Percentiles rank a stretch among this genome's conserved stretches.
These are phyloP conservation scores for Artemisia tridentata DNA, from an alignment of 129 eudicot genomes.

Conservation along the genomic window DNA sequence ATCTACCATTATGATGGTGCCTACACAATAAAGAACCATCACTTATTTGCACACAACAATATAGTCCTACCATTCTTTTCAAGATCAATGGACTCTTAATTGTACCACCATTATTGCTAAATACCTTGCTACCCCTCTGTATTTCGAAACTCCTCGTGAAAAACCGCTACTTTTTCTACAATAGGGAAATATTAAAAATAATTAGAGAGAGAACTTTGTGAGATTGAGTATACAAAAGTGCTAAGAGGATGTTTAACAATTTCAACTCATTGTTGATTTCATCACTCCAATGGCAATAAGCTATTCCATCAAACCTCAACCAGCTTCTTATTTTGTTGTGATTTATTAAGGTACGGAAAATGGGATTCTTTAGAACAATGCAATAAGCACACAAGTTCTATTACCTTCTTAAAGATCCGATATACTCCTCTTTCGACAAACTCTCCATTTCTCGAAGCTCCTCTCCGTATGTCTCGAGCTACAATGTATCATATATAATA, in stretches of 20 bases:
- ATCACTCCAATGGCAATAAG: no score
- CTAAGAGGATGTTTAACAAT: no score
- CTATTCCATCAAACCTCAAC: no score
- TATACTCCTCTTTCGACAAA: constrained; percentile 73
- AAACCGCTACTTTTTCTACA: constrained; percentile 85
- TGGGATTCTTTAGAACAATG: not conserved
- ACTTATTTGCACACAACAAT: not conserved
- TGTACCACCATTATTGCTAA: not conserved
- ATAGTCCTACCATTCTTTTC: constrained; percentile 7
- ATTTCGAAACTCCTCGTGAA: constrained; percentile 91
- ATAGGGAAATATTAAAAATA: not conserved
- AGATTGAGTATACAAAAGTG: no score
- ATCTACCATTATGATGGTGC: constrained; percentile 94
- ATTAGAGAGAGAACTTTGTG: not conserved
- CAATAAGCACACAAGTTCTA: not conserved
- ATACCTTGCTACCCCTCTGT: constrained; percentile 96
- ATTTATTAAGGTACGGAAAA: no score
- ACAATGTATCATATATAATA: no score
- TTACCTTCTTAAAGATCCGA: constrained; percentile 83
- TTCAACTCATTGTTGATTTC: no score
- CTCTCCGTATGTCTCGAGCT: constrained; percentile 61
- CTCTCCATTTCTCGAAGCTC: constrained; percentile 72
- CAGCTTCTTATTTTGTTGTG: no score
- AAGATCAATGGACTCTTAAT: not conserved
- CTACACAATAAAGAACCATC: constrained; percentile 42